These are phyloP conservation scores for Thamnidium elegans DNA, from an alignment of 192 early-diverging fungal genomes.

Conservation along the genomic window DNA sequence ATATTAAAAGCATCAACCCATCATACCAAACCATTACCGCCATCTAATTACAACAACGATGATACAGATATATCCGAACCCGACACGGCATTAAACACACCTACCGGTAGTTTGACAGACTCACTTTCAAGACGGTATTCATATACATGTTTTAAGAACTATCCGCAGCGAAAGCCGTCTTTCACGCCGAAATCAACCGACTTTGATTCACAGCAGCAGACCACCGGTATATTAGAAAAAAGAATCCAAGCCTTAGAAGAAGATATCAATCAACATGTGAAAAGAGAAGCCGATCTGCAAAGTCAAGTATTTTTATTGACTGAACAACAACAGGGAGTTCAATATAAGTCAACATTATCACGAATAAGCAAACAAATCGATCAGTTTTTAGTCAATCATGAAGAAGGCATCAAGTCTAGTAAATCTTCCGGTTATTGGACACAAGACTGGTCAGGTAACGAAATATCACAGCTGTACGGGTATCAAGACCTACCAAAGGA, in stretches of 20 bases:
- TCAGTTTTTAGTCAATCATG: slow-evolving; percentile 2
- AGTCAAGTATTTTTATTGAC: neutral
- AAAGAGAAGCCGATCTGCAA: slow-evolving; percentile 5
- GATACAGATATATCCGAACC: slow-evolving; percentile 3
- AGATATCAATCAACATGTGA: neutral
- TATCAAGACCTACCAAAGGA: neutral
- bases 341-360: neutral
- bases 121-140: neutral
- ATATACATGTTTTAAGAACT: neutral
- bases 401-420: neutral
- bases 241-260: neutral
- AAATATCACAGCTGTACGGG: neutral
- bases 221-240: neutral
- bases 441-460: slow-evolving; percentile 2
- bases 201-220: neutral
- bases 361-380: neutral
- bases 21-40: neutral
- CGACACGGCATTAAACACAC: neutral
- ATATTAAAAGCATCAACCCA: neutral
- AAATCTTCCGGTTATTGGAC: neutral
- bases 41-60: neutral
- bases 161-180: neutral
- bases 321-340: neutral
- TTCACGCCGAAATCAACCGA: neutral
- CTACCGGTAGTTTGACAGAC: slow-evolving; percentile 6